Conservation (phyloP, 2,329 filamentous ascomycete species). For the Rhexocercosporidium sp. region DNA sequence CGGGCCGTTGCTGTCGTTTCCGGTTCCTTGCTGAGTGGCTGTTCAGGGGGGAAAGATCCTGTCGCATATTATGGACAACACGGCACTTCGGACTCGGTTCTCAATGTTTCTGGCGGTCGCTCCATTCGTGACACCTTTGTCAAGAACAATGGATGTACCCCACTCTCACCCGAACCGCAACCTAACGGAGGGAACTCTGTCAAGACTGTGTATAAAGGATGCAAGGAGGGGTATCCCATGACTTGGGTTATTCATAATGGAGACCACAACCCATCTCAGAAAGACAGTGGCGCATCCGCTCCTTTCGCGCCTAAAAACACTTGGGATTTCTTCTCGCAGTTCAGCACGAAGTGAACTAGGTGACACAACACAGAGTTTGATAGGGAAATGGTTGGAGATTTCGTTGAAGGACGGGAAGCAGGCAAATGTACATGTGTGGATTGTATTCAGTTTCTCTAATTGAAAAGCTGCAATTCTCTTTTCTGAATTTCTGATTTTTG, state of each 20-base stretch:
- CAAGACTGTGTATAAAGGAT: constrained; percentile 37
- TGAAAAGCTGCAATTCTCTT: background rate
- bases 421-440: background rate
- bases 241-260: constrained; percentile 44
- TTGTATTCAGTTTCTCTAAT: background rate
- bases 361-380: background rate
- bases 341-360: background rate
- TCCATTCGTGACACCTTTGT: constrained; percentile 46
- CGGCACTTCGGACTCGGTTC: constrained; percentile 44
- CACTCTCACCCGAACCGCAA: constrained; percentile 28
- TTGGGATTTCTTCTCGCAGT: constrained; percentile 43
- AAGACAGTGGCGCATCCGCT: constrained; percentile 25
- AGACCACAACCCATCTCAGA: constrained; percentile 38
- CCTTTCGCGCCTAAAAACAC: constrained; percentile 36
- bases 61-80: constrained; percentile 45
- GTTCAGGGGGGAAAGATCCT: constrained; percentile 40
- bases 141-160: constrained; percentile 44
- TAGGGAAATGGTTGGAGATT: background rate
- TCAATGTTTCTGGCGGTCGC: constrained; percentile 42
- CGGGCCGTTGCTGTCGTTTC: constrained; percentile 43
- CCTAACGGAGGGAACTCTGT: constrained; percentile 28
- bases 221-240: constrained; percentile 42
- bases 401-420: background rate
- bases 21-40: constrained; percentile 39
- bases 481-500: background rate